phyloP scores from a whole-genome alignment of 2,329 filamentous ascomycete species.

The Colletotrichum tropicale region DNA sequence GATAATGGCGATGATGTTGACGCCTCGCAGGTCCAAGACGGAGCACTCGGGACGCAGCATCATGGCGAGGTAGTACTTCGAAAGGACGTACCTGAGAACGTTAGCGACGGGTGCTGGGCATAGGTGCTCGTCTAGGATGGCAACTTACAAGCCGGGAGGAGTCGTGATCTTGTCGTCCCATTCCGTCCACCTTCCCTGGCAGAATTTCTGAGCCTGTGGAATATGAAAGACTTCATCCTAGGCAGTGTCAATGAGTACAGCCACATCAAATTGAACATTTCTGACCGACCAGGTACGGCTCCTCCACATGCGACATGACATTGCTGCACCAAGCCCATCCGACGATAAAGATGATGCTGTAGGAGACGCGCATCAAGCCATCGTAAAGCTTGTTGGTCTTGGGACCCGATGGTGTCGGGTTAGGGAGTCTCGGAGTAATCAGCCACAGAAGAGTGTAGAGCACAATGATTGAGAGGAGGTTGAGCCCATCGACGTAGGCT shows the following conservation, averaged over 20 bases:
- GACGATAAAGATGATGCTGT: slow-evolving; percentile 28
- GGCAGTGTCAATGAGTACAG: fast-evolving
- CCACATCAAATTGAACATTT: fast-evolving
- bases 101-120: not conserved
- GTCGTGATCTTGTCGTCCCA: slow-evolving; percentile 99
- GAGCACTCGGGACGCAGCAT: slow-evolving; percentile 34
- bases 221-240: slow-evolving; percentile 90
- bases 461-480: slow-evolving; percentile 6
- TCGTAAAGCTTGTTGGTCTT: slow-evolving; percentile 15
- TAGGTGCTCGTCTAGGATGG: not conserved
- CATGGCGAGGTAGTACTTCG: slow-evolving; percentile 34
- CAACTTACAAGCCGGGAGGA: slow-evolving; percentile 78
- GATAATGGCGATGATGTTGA: slow-evolving; percentile 50
- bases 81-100: slow-evolving; percentile 48
- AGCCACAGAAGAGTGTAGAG: slow-evolving; percentile 5
- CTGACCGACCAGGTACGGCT: slow-evolving; percentile 58
- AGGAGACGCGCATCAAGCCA: slow-evolving; percentile 13
- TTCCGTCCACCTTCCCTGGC: slow-evolving; percentile 70
- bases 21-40: slow-evolving; percentile 48
- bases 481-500: slow-evolving; percentile 13
- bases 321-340: slow-evolving; percentile 41
- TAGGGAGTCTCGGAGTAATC: slow-evolving; percentile 4
- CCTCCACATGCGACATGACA: slow-evolving; percentile 46
- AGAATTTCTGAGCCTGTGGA: slow-evolving; percentile 89
- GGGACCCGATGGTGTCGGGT: not conserved